Percentiles rank a stretch among this genome's conserved stretches.
Conservation (phyloP, 352 stramenopile genomes). For the Phytophthora cryptogea region DNA sequence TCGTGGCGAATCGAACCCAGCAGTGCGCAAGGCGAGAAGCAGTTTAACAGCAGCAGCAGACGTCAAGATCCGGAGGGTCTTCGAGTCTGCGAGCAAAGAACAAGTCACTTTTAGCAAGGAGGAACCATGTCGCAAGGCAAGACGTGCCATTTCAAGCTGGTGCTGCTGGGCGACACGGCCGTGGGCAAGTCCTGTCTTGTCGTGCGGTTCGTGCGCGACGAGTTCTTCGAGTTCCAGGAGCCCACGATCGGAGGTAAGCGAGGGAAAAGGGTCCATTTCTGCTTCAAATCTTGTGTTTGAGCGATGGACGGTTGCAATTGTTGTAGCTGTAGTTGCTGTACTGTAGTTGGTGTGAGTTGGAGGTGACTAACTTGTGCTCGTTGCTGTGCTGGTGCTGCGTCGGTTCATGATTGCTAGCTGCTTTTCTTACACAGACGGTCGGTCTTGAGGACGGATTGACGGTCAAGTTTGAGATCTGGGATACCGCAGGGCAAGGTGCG, state of each 20-base stretch:
- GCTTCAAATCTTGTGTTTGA: not conserved
- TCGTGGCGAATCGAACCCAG: slow-evolving; percentile 1
- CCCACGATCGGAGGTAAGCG: slow-evolving; percentile 93
- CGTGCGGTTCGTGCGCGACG: slow-evolving; percentile 98
- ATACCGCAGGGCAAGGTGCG: slow-evolving; percentile 95
- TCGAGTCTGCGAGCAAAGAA: slow-evolving; percentile 17
- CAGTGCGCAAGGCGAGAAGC: slow-evolving; percentile 8
- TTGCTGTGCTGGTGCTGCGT: not conserved
- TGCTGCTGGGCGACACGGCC: slow-evolving; percentile 98
- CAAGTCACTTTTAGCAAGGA: slow-evolving; percentile 13
- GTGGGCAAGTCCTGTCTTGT: slow-evolving; percentile 99
- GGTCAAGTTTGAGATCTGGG: slow-evolving; percentile 99
- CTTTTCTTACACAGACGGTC: slow-evolving; percentile 99
- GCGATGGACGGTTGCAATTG: too few relatives aligned
- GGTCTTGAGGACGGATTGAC: slow-evolving; percentile 96
- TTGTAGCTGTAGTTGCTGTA: not conserved
- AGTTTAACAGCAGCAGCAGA: slow-evolving; percentile 12
- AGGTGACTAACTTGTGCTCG: slow-evolving; percentile 5
- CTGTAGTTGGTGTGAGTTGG: not conserved
- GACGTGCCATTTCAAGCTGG: slow-evolving; percentile 98
- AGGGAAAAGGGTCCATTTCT: not conserved
- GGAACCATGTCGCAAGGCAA: slow-evolving; percentile 75
- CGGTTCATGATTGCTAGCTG: slow-evolving; percentile 53
- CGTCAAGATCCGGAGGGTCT: slow-evolving; percentile 6
- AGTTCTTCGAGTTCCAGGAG: slow-evolving; percentile 99